A percentile compares a stretch with the other conserved stretches of the same genome.
Conservation (phyloP, 73 alveolate genomes). For the Paramecium sexaurelia region DNA sequence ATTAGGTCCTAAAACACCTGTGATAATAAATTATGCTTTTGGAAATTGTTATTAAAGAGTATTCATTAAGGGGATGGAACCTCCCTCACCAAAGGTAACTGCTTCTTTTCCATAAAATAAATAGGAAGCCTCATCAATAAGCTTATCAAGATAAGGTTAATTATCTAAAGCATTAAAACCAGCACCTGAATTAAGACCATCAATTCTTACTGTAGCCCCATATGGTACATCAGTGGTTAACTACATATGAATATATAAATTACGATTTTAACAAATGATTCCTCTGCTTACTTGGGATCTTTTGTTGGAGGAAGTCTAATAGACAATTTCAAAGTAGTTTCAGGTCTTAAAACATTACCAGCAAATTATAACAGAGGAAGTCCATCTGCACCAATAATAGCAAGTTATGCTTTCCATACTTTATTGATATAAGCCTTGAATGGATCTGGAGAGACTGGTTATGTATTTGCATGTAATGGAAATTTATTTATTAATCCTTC, state of each 20-base stretch:
- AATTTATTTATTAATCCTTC: slow-evolving; percentile 63
- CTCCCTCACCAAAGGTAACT: slow-evolving; percentile 72
- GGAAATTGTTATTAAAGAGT: slow-evolving; percentile 76
- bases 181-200: slow-evolving; percentile 66
- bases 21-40: slow-evolving; percentile 83
- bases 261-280: slow-evolving; percentile 75
- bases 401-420: slow-evolving; percentile 87
- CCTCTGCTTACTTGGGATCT: slow-evolving; percentile 79
- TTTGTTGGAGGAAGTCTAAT: slow-evolving; percentile 93
- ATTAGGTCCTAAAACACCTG: slow-evolving; percentile 94
- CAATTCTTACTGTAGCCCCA: slow-evolving; percentile 79
- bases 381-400: slow-evolving; percentile 89
- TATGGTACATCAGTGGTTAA: slow-evolving; percentile 87
- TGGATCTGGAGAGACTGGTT: slow-evolving; percentile 58
- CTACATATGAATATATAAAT: slow-evolving; percentile 56
- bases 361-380: slow-evolving; percentile 85
- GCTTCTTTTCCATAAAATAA: slow-evolving; percentile 64
- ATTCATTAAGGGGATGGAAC: slow-evolving; percentile 72
- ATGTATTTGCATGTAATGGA: slow-evolving; percentile 31
- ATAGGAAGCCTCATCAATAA: slow-evolving; percentile 54
- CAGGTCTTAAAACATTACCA: slow-evolving; percentile 93
- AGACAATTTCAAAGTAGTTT: slow-evolving; percentile 81
- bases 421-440: slow-evolving; percentile 57
- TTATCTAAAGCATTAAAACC: slow-evolving; percentile 78
- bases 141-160: slow-evolving; percentile 36